A percentile compares a stretch with the other conserved stretches of the same genome.
These are phyloP conservation scores for Hemisphaericaspora subhashii DNA, from an alignment of 1,139 yeast species.

Conservation along the genomic window DNA sequence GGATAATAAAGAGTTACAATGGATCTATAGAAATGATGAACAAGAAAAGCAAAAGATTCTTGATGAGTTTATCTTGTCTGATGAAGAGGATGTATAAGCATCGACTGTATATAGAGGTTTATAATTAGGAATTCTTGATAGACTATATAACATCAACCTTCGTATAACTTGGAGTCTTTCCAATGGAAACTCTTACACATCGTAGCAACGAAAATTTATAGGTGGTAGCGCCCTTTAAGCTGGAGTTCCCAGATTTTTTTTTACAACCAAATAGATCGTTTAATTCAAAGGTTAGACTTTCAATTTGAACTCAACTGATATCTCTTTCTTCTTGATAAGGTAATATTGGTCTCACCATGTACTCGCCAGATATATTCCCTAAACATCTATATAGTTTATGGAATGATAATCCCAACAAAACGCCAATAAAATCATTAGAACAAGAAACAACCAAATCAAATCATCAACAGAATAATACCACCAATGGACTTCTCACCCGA, in stretches of 20 bases:
- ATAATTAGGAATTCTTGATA: no score
- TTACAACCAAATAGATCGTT: no score
- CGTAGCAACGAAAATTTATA: no score
- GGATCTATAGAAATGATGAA: conserved; percentile 15
- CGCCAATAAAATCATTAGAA: neutral
- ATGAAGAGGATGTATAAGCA: conserved; percentile 21
- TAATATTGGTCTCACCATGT: conserved; percentile 9
- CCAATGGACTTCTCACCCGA: neutral
- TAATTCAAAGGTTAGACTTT: no score
- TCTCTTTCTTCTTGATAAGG: no score
- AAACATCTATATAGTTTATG: conserved; percentile 14
- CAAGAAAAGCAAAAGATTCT: conserved; percentile 36
- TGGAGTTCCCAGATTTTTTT: neutral
- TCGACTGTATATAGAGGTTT: neutral
- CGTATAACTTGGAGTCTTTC: no score
- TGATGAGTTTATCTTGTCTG: conserved; percentile 51
- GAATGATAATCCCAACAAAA: conserved; percentile 7
- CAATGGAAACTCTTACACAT: no score
- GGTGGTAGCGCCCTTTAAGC: neutral
- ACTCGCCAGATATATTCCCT: conserved; percentile 15
- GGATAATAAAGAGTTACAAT: conserved; percentile 2
- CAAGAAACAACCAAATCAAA: neutral
- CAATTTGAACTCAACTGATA: no score
- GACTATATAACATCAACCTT: no score
- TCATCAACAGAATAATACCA: no score